Evolutionary conservation across 1,284 basidiomycete species (phyloP).

Genomic region (Naganishia liquefaciens): DNA sequence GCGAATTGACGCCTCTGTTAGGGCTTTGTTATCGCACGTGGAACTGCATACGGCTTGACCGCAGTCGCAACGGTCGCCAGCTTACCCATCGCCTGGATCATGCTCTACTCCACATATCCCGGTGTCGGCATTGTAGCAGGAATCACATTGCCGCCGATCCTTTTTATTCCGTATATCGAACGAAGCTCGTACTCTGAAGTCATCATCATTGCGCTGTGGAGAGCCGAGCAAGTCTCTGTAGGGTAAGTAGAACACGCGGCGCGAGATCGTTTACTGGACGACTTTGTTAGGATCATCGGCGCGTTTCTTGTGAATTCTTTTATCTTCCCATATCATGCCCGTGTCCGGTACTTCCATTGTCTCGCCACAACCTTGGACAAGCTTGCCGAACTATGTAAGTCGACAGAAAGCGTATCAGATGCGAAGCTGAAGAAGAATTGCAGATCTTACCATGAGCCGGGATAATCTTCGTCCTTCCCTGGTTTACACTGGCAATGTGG

Average conservation of each 20-base stretch:
- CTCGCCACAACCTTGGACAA: conserved; percentile 47
- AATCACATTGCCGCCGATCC: conserved; percentile 53
- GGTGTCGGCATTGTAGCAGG: conserved; percentile 55
- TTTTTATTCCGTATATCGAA: conserved; percentile 53
- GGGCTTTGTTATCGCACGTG: conserved; percentile 50
- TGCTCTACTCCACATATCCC: conserved; percentile 46
- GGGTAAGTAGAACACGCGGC: conserved; percentile 34
- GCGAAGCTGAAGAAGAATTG: background rate
- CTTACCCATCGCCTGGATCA: conserved; percentile 52
- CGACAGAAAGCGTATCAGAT: conserved; percentile 26
- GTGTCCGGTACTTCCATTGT: conserved; percentile 51
- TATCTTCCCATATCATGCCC: conserved; percentile 53
- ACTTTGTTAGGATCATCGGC: conserved; percentile 43
- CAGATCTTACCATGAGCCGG: conserved; percentile 49
- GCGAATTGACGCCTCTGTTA: conserved; percentile 15
- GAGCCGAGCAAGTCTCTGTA: conserved; percentile 50
- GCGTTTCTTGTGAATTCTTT: conserved; percentile 49
- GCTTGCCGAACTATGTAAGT: conserved; percentile 51
- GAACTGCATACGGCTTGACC: conserved; percentile 55
- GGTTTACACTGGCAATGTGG: conserved; percentile 45
- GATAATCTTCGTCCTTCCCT: conserved; percentile 48
- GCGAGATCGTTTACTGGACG: background rate
- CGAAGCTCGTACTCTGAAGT: conserved; percentile 27
- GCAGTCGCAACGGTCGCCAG: conserved; percentile 50
- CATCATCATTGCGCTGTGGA: conserved; percentile 43